Conservation (phyloP, 176 grass and related monocot genomes). For the Aechmea fasciata region DNA sequence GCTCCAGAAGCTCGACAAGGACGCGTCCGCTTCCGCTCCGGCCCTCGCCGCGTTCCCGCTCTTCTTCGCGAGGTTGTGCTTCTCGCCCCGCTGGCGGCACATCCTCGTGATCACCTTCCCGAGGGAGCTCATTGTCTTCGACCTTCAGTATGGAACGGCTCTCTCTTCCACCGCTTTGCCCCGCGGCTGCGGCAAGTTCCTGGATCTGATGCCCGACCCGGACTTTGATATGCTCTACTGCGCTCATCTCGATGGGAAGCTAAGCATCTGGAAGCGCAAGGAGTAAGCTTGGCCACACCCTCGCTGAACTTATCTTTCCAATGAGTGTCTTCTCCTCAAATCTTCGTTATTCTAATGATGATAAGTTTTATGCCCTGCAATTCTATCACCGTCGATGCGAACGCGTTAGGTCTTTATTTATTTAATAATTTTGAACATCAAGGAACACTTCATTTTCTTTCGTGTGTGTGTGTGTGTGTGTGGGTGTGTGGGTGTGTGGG, state of each 20-base stretch:
- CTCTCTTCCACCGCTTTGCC: conserved; percentile 55
- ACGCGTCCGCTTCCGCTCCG: conserved; percentile 47
- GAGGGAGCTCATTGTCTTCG: conserved; percentile 74
- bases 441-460: too few relatives aligned
- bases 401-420: neutral
- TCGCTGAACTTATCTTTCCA: neutral
- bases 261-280: conserved; percentile 92
- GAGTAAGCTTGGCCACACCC: conserved; percentile 24
- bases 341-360: neutral
- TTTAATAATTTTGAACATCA: neutral
- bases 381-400: neutral
- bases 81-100: conserved; percentile 72
- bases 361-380: neutral
- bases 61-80: conserved; percentile 48
- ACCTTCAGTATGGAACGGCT: conserved; percentile 63
- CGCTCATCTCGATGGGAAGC: conserved; percentile 79
- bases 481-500: too few relatives aligned
- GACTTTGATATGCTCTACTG: conserved; percentile 65
- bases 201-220: conserved; percentile 71
- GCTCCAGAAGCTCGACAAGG: conserved; percentile 81
- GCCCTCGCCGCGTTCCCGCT: conserved; percentile 53
- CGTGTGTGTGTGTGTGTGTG: too few relatives aligned
- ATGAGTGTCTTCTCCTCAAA: neutral
- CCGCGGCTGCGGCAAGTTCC: conserved; percentile 66
- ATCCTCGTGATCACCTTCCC: conserved; percentile 53